These are phyloP conservation scores for Centrapalus pauciflorus DNA, from an alignment of 129 eudicot genomes.

Conservation along the genomic window DNA sequence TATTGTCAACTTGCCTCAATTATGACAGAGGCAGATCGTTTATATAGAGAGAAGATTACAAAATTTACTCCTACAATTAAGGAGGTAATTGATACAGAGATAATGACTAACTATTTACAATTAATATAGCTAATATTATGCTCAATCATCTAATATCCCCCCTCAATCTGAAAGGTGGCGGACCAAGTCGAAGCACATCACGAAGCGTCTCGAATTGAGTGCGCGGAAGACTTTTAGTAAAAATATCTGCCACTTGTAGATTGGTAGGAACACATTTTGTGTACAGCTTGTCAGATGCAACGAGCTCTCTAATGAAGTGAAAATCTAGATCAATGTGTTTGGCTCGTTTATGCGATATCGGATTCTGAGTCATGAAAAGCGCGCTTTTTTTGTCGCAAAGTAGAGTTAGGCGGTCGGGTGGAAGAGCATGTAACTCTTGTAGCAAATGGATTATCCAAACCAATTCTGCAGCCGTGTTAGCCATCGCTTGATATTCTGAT, in stretches of 20 bases:
- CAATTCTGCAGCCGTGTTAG: background rate
- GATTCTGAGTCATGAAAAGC: too few species aligned
- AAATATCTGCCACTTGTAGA: background rate
- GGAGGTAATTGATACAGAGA: too few species aligned
- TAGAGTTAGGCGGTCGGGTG: background rate
- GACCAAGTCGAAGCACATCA: too few species aligned
- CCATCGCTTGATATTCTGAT: background rate
- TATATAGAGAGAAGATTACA: too few species aligned
- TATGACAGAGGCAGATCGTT: too few species aligned
- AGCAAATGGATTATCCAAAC: background rate
- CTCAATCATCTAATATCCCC: too few species aligned
- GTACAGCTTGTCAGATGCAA: background rate
- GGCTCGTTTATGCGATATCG: background rate
- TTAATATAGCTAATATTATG: too few species aligned
- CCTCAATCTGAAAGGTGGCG: too few species aligned
- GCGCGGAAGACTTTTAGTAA: background rate
- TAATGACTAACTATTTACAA: too few species aligned
- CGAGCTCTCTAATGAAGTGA: background rate
- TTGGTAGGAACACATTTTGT: background rate
- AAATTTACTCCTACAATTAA: too few species aligned
- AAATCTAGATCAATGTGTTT: background rate
- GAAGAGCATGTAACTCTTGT: background rate
- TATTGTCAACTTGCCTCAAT: too few species aligned
- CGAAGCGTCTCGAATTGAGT: too few species aligned
- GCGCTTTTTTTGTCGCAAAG: background rate